These are phyloP conservation scores for Aphanomyces cochlioides DNA, from an alignment of 352 stramenopile species.

Conservation along the genomic window DNA sequence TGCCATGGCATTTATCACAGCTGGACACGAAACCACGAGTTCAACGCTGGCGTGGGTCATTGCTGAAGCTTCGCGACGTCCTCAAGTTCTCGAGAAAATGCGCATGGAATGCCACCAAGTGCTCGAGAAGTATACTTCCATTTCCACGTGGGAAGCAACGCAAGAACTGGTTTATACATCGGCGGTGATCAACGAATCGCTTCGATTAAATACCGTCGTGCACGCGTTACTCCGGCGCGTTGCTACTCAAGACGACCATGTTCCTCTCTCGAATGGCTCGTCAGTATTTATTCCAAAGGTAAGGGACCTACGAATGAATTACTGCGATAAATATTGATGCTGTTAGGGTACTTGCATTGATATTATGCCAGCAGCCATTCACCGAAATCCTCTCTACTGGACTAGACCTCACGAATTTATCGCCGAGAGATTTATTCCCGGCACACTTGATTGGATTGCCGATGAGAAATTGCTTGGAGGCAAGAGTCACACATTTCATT, in stretches of 20 bases:
- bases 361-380: neutral
- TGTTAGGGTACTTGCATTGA: neutral
- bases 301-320: too few relatives aligned
- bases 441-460: neutral
- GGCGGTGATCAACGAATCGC: slow-evolving; percentile 12
- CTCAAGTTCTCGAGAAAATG: neutral
- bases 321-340: too few relatives aligned
- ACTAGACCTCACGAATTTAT: neutral
- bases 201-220: neutral
- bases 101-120: neutral
- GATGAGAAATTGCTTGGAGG: neutral
- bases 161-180: neutral
- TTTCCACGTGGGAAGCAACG: neutral
- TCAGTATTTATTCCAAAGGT: slow-evolving; percentile 22
- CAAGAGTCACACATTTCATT: slow-evolving; percentile 20
- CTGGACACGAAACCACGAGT: neutral
- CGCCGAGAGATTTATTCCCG: neutral
- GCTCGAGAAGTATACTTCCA: neutral
- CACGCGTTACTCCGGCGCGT: neutral
- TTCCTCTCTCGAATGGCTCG: slow-evolving; percentile 6
- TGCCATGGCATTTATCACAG: neutral
- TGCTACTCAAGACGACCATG: neutral
- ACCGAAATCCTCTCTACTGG: slow-evolving; percentile 17
- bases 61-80: neutral
- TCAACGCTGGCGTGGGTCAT: neutral